Conservation (phyloP, 176 grass and related monocot species). For the Triticum turgidum region DNA sequence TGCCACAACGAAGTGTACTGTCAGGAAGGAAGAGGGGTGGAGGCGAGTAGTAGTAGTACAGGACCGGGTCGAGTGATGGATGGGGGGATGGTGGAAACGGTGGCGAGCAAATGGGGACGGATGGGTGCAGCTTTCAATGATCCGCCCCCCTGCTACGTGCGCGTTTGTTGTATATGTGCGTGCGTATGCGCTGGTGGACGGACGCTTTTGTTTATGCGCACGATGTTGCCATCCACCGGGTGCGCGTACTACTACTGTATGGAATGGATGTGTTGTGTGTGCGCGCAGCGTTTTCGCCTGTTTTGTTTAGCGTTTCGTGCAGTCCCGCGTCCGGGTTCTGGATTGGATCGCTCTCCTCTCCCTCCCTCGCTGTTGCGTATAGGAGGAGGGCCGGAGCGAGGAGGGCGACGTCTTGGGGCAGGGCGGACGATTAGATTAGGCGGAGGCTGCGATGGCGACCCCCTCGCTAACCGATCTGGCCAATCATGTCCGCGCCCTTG, state of each 20-base stretch:
- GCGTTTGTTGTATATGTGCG: conserved; percentile 49
- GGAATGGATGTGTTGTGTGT: neutral
- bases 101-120: conserved; percentile 46
- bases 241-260: neutral
- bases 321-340: neutral
- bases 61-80: conserved; percentile 22
- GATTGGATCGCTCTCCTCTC: conserved; percentile 33
- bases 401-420: conserved; percentile 25
- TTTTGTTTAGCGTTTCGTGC: neutral
- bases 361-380: conserved; percentile 20
- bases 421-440: conserved; percentile 37
- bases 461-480: conserved; percentile 51
- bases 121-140: conserved; percentile 69
- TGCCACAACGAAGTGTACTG: neutral
- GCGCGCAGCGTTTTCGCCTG: conserved; percentile 11
- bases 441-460: conserved; percentile 50
- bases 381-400: neutral
- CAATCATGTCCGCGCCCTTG: conserved; percentile 13
- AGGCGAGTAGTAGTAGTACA: neutral
- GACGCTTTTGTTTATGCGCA: conserved; percentile 43
- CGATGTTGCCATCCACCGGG: conserved; percentile 23
- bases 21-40: neutral
- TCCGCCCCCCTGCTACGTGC: neutral
- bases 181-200: conserved; percentile 34
- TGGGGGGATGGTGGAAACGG: conserved; percentile 22